phyloP scores from a whole-genome alignment of 768 basidiomycete species.

The Myochromella boudieri region DNA sequence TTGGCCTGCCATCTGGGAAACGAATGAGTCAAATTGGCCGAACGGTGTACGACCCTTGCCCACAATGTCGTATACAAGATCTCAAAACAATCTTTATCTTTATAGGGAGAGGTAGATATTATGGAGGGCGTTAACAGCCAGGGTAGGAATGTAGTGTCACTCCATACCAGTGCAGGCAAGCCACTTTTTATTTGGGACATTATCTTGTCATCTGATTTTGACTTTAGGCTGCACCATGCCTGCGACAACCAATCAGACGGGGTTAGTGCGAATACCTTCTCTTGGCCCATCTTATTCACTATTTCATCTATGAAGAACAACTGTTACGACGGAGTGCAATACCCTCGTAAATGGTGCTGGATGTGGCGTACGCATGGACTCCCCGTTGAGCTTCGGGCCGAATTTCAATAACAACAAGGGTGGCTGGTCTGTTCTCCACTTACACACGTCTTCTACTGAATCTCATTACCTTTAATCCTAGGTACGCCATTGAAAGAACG shows the following conservation, averaged over 20 bases:
- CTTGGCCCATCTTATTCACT: not conserved
- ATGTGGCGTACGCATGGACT: conserved; percentile 40
- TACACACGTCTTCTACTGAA: not conserved
- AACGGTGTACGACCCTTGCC: conserved; percentile 24
- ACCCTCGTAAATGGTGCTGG: conserved; percentile 36
- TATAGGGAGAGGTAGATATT: conserved; percentile 33
- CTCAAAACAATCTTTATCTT: conserved; percentile 41
- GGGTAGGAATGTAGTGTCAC: conserved; percentile 46
- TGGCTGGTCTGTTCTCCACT: conserved; percentile 49
- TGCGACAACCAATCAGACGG: conserved; percentile 36
- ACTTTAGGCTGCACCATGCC: conserved; percentile 41
- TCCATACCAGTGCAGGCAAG: conserved; percentile 53
- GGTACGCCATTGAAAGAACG: conserved; percentile 67
- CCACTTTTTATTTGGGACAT: not conserved
- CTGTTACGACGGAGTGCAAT: conserved; percentile 40
- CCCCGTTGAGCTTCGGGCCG: conserved; percentile 51
- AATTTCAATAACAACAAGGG: conserved; percentile 57
- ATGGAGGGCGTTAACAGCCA: conserved; percentile 60
- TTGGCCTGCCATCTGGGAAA: conserved; percentile 57
- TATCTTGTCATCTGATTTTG: not conserved
- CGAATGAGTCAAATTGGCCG: conserved; percentile 51
- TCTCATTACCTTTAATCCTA: conserved; percentile 18
- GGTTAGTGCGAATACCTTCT: conserved; percentile 30
- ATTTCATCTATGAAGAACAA: conserved; percentile 18
- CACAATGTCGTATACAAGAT: conserved; percentile 42